Conservation (phyloP, 345 rosid genomes). For the Cardamine occulta region DNA sequence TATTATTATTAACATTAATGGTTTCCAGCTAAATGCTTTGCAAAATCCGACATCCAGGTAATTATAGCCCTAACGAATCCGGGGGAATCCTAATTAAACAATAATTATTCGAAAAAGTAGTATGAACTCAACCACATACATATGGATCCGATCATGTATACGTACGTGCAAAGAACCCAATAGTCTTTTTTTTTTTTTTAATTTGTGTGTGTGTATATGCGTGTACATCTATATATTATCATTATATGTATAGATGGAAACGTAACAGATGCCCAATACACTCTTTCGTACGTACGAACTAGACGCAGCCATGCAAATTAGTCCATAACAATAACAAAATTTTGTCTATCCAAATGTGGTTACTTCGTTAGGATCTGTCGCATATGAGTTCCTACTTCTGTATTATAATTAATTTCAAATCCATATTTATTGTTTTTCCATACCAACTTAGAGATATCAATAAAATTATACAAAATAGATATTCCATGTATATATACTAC, state of each 20-base stretch:
- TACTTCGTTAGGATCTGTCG: slow-evolving; percentile 5
- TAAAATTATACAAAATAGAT: not conserved
- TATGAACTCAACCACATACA: not conserved
- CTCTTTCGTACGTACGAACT: not conserved
- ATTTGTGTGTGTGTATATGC: no score
- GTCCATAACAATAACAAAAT: not conserved
- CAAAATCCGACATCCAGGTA: slow-evolving; percentile 11
- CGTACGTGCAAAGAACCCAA: slow-evolving; percentile 1
- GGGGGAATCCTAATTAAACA: not conserved
- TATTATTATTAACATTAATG: not conserved
- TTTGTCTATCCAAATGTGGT: slow-evolving; percentile 5
- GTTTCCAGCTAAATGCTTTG: slow-evolving; percentile 36
- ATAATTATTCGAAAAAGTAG: slow-evolving; percentile 7
- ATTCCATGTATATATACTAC: not conserved
- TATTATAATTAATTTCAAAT: not conserved
- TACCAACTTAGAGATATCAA: not conserved
- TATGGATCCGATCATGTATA: not conserved
- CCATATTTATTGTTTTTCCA: not conserved
- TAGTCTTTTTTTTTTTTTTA: no score
- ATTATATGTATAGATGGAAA: not conserved
- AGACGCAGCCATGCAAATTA: not conserved
- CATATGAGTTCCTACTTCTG: not conserved
- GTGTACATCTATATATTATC: not conserved
- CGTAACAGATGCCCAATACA: slow-evolving; percentile 5
- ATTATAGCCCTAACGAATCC: slow-evolving; percentile 8